phyloP scores from a whole-genome alignment of 148 eudicot species.

The Polygonum maritimum region DNA sequence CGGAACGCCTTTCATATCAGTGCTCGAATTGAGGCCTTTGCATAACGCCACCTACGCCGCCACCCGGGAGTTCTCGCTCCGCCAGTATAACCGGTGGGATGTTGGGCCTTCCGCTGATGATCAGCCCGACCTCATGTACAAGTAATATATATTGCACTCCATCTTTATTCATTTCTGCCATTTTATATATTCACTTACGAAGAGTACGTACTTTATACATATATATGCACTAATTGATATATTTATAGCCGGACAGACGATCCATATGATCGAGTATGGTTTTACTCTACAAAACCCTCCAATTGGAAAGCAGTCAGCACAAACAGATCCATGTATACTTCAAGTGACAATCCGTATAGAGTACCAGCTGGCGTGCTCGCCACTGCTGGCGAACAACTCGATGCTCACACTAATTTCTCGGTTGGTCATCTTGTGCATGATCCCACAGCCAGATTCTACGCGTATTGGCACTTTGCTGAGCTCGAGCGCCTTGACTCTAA shows the following conservation, averaged over 20 bases:
- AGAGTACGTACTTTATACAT: too few species aligned
- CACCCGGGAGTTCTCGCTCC: background rate
- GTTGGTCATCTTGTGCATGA: background rate
- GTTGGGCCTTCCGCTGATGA: background rate
- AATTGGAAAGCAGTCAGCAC: background rate
- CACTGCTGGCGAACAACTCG: background rate
- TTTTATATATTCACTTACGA: too few species aligned
- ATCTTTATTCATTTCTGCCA: too few species aligned
- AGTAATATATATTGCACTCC: background rate
- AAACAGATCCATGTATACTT: background rate
- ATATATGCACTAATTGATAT: background rate
- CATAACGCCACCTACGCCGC: background rate
- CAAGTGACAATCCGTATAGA: background rate
- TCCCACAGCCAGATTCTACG: background rate
- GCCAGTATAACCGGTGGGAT: background rate
- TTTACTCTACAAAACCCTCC: too few species aligned
- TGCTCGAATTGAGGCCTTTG: background rate
- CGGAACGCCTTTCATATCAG: background rate
- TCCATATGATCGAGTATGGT: background rate
- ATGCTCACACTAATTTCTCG: background rate
- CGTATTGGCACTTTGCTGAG: conserved; percentile 2
- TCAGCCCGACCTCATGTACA: background rate
- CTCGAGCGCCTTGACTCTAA: background rate
- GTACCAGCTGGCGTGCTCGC: background rate
- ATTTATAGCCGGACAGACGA: background rate